Evolutionary conservation across 352 stramenopile genomes (phyloP), one percentile per base, ranked within the genome.

Genomic region (Pythium diclinum): DNA sequence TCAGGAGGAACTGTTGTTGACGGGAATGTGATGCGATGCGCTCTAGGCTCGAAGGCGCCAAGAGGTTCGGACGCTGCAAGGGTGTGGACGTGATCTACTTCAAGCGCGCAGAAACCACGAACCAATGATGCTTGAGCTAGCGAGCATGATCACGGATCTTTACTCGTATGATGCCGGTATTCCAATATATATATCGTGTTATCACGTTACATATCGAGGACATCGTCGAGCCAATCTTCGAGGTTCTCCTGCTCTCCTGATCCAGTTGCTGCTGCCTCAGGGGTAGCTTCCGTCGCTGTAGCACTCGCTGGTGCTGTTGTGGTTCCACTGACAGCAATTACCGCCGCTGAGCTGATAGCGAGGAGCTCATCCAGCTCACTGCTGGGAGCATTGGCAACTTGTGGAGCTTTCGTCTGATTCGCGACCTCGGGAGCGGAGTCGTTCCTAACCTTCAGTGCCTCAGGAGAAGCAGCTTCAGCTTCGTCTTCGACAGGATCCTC

Each of bases 21-120:
- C 11, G 33, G 40, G 9, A 23, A 13, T 17, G 42, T 48, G 42
- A 7, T 25, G 46, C n/a, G 48, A 2, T 38, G 40, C 1, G 4
- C 21, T 28, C 9, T 47, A 89, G 84, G 3, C 52, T 93, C n/a
- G 80, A 89, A 67, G 84, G 82, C 3, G 84, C 80, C 3, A 88
- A 85, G 67, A 79, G 79, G 9, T 90, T 89, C 56, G 82, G 75
- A 1, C 68, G 84, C 42, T 93, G 82, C 70, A 91, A 91, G 49
- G 85, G 82, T n/a, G 85, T 93, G 6, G 85, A 93, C 51, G 79
- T 89, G 57, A 91, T 93, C 51, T 93, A 91, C 73, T 89, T 93
- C 52, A 62, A 73, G 49, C 53, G 75, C 70, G 56, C 16, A 7
- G 23, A 42, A 13, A 17, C 28, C 14, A 11, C 2, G 11, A 53